Evolutionary conservation across 768 basidiomycete species (phyloP), one percentile per base, ranked within the genome.

Genomic region (Podaxis pistillaris): DNA sequence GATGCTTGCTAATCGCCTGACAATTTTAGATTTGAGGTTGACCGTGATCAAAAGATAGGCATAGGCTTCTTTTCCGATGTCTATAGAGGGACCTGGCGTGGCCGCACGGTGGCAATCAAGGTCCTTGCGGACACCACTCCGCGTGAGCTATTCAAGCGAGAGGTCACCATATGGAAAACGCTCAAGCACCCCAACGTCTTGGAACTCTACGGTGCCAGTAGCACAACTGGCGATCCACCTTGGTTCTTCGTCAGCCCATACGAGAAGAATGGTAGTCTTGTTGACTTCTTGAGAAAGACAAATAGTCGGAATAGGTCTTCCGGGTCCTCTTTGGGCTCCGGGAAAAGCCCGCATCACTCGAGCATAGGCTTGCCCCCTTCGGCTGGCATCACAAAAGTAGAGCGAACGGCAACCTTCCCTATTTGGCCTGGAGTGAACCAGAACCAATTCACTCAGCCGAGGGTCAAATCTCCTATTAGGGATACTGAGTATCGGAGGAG

Each of bases 181-280:
- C 79, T 95, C 15, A 75, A 74, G 58, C 92, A 93, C 68, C 80
- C 82, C 12, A 85, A 91, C 66, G 87, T 95, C 4, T 76, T 94
- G 55, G 82, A 84, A 65, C 79, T 95, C n/a, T 87, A 84, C 64
- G 93, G 93, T 1, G 93, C 93, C 12, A 91, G 89, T 28, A 89
- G 87, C 67, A 80, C 89, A 1, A 76, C 79, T 11, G 61, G 61
- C 8, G 86, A 88, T 50, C 84, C 86, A 11, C 91, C 90, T 13
- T 93, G 86, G 86, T 91, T 90, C 76, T 82, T 90, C 58, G 91
- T 95, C 51, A 87, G 86, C 67, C 88, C 89, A 47, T 92, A 90
- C 71, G 79, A 83, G 74, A 75, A 82, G 65, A 79, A 88, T 47
- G 90, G 90, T 26, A 87, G 82, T 66, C 74, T 94, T 37, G 81